Evolutionary conservation across 768 basidiomycete genomes (phyloP).

Genomic region (Macrolepiota fuliginosa): DNA sequence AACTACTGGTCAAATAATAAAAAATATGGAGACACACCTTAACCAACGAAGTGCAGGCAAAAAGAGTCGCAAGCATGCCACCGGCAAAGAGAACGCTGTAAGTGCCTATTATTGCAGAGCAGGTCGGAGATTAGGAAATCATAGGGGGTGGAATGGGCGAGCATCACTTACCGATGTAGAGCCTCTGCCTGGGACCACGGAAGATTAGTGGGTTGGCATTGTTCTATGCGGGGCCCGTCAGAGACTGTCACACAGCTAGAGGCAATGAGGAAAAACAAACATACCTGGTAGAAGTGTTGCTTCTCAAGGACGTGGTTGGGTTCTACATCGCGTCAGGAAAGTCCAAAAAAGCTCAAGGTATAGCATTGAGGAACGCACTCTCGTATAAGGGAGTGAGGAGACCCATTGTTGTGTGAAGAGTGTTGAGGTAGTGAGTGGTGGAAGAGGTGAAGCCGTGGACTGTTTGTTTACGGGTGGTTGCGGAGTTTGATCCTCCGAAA

Average conservation of each 20-base stretch:
- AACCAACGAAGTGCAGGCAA: constrained; percentile 45
- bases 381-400: constrained; percentile 60
- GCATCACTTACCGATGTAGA: constrained; percentile 57
- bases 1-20: neutral
- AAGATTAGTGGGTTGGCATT: constrained; percentile 54
- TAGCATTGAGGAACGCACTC: constrained; percentile 40
- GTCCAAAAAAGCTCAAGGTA: constrained; percentile 6
- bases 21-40: constrained; percentile 30
- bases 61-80: constrained; percentile 53
- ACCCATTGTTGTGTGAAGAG: constrained; percentile 33
- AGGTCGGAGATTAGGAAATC: constrained; percentile 6
- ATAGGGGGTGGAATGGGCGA: neutral
- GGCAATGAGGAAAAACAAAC: constrained; percentile 9
- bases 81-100: constrained; percentile 53
- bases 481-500: constrained; percentile 42
- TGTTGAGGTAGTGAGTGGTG: constrained; percentile 22
- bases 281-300: constrained; percentile 70
- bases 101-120: constrained; percentile 35
- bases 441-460: constrained; percentile 16
- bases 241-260: neutral
- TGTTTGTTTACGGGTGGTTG: constrained; percentile 32
- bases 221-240: constrained; percentile 26
- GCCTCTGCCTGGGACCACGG: constrained; percentile 57
- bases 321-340: constrained; percentile 33
- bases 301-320: constrained; percentile 65